Evolutionary conservation across 2,329 filamentous ascomycete genomes (phyloP), one percentile per base, ranked within the genome.

Genomic region (Trichoderma semiorbis): DNA sequence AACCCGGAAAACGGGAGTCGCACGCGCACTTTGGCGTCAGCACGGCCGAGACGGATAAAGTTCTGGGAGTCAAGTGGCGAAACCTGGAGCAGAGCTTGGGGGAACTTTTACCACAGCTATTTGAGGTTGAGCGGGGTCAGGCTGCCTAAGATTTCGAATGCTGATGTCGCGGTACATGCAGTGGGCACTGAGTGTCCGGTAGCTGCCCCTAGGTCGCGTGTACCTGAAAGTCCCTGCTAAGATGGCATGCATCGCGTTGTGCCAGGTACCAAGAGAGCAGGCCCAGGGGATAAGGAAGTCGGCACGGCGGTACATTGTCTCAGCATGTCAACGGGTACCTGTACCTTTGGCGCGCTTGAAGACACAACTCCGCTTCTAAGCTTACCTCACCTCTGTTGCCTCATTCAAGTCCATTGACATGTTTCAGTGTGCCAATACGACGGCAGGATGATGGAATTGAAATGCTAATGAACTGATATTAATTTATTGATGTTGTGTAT

Each of bases 21-120:
- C 74, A 77, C 16, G 72, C 73, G 39, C 79, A 86, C 32, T 87
- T 82, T 76, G 80, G 80, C 57, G 82, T 86, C 66, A 84, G 89
- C 77, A 88, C 87, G 72, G 83, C 81, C 70, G 81, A 83, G 72
- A 83, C 84, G 2, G 82, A 84, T 69, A 81, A 85, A 58, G 78
- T 88, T 2, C 76, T 90, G 50, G 86, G 86, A 3, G 76, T 88
- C 50, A 81, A 85, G 74, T 89, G 85, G 78, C 84, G 79, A 74
- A 78, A 77, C 0, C 77, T 90, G 32, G 84, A 87, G 71, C 80
- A 88, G 69, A 83, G 80, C 36, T 84, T 89, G 53, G 80, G 82
- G 10, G 87, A 89, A 74, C 81, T 85, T 5, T 82, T 89, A 64
- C 78, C 78, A 32, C 79, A 80, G 71, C 70, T 80, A 4, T 78